Base-by-base conservation (phyloP, 2,329 filamentous ascomycete species). In the Calycina herbarum region DNA sequence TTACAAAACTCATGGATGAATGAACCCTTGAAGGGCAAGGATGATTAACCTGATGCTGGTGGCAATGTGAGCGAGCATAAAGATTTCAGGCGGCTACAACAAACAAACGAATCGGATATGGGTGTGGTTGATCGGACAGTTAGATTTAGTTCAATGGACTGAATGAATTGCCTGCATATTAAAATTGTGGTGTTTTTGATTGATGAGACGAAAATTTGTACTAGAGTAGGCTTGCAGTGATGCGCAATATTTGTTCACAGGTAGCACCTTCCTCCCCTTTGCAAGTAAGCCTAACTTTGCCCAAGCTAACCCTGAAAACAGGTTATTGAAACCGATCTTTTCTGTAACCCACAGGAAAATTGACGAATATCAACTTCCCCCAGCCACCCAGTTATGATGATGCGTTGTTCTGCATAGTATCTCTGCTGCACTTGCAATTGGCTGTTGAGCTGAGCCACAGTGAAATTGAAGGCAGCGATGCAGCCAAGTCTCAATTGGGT, bases 41-140 rank as follows among this genome's bases (percentile, higher is more conserved):
- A 70, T 70, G 67, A 70, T 42, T 68, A 66, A 63, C 61, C 33
- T 61, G 64, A 59, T 31, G 63, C 61, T 64, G 61, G 63, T 42
- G n/a, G 27, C 63, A 59, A 61, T 54, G 58, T 42, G 61, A 61
- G 38, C 42, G 38, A 40, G 45, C 63, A 57, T 42, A 58, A 6
- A 24, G 51, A 58, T 58, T 40, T 58, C 51, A 63, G 57, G 42
- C 27, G 61, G 54, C 17, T 24, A 24, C 27, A 38, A 63, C 38
- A 56, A 58, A 63, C 54, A 24, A 54, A 62, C 51, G 17, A 40
- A 40, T 40, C 38, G 38, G 59, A 61, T 10, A 58, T 59, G 59
- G 59, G 57, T 56, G 57, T 54, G 58, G 42, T 38, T 45, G 51
- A 59, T 59, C 58, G 33, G 64, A 62, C 35, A 61, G 59, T 62